Base-by-base conservation (phyloP, 108 stramenopile genomes). In the Cylindrotheca fusiformis region DNA sequence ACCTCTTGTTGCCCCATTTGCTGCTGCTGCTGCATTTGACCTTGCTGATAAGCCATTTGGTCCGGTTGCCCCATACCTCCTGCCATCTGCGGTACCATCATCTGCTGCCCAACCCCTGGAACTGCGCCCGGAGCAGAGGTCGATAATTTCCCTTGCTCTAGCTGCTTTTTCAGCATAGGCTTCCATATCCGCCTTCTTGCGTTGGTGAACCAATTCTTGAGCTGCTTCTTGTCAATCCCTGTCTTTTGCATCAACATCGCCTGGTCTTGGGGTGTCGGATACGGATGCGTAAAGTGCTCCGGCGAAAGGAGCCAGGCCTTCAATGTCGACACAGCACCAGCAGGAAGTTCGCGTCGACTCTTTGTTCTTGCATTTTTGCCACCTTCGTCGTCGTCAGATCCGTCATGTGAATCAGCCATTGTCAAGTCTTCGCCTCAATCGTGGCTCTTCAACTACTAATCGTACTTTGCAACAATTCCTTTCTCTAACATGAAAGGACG, bases 171-270 rank as follows among this genome's bases (percentile, higher is more conserved):
- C 58, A 95, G 51, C 90, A 96, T 86, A 32, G 96, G 96, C 67
- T 96, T 96, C 96, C 96, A 96, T 75, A 96, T 96, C 73, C 96
- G 72, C 46, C 96, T 62, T 49, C 96, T 65, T 1, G 96, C 96
- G 65, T 96, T 96, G 45, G 96, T 96, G 62, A 96, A 96, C 96
- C 96, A 96, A 56, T 96, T 96, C 75, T 96, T 96, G 29, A 96
- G 77, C 68, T 96, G 96, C 71, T 95, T 95, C 68, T 93, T 95
- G 62, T 95, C 94, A 55, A 96, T 95, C 17, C 96, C 94, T 19
- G 96, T 96, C 74, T 89, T 85, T 59, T 90, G 88, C 96, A 94
- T 95, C 44, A 96, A 75, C 87, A 86, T 81, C 23, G 77, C 73
- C 63, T 95, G 96, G 66, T 96, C 93, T 65, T 92, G 91, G 4